Base-by-base conservation (phyloP, 2,329 filamentous ascomycete species). In the Aspergillus ibericus region DNA sequence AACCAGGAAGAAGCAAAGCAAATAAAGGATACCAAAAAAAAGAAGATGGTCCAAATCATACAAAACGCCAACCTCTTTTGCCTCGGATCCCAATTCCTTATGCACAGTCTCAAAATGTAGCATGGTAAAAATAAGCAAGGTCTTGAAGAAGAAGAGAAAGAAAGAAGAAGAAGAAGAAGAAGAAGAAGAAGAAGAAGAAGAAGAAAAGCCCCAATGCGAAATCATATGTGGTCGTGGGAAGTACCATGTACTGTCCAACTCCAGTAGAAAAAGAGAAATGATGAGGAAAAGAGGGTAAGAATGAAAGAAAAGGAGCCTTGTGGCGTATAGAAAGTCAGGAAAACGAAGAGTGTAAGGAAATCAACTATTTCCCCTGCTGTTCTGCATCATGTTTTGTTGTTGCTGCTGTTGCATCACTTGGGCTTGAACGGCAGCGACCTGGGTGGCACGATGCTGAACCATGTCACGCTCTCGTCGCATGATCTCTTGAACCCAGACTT, bases 321-420 rank as follows among this genome's bases (percentile, higher is more conserved):
- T 5, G 22, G 22, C 22, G 3, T 5, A 25, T 61, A 64, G 58
- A 62, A 25, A 42, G 22, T 40, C 34, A 46, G 20, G 32, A 25
- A 46, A 53, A 38, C 56, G 34, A 47, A 52, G 25, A 25, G 42
- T 8, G 12, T 25, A 47, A 47, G 42, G 32, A 38, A 10, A 38
- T 22, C 29, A 36, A 42, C 66, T 65, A 75, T 54, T 72, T 75
- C 5, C 73, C 68, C 74, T 73, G 25, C 71, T 73, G 58, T 75
- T 76, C 36, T 75, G 72, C 75, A 77, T 77, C 72, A 77, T 76
- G 46, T 74, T 76, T 58, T 75, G 73, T 20, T 75, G 72, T 59
- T 74, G 72, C 58, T 75, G 75, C 56, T 76, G 74, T 51, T 77
- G 70, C 53, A 71, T 60, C 36, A 64, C 66, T 50, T 71, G 73